These are phyloP conservation scores for Olyra latifolia DNA, from an alignment of 176 grass and related monocot species.

Conservation along the genomic window DNA sequence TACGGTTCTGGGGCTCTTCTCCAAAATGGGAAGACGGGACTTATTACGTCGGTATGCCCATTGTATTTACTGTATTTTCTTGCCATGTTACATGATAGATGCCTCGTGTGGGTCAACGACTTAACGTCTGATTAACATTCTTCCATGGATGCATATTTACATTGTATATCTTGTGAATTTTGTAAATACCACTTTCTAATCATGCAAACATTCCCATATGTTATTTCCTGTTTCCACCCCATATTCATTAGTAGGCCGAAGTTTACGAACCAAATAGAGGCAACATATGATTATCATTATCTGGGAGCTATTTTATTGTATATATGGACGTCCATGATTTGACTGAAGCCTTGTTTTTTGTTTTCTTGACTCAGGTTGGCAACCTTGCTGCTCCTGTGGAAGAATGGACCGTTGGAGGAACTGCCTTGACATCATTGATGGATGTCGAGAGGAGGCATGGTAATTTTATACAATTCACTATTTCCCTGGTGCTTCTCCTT, in stretches of 20 bases:
- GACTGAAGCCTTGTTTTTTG: not conserved
- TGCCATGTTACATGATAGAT: conserved; percentile 13
- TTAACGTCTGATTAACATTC: not conserved
- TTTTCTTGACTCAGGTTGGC: conserved; percentile 53
- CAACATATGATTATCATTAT: not conserved
- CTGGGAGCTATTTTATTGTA: not conserved
- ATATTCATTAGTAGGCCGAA: conserved; percentile 1
- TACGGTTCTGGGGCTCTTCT: conserved; percentile 87
- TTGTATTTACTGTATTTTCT: conserved; percentile 19
- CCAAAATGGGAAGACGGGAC: conserved; percentile 78
- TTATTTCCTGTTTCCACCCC: not conserved
- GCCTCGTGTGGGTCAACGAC: not conserved
- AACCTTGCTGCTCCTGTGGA: conserved; percentile 87
- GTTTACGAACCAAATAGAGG: not conserved
- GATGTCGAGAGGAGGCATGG: conserved; percentile 98
- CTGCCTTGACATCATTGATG: conserved; percentile 93
- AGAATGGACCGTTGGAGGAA: conserved; percentile 98
- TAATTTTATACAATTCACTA: conserved; percentile 43
- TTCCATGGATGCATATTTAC: not conserved
- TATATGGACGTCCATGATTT: conserved; percentile 13
- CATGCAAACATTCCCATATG: not conserved
- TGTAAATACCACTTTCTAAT: not conserved
- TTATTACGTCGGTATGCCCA: conserved; percentile 80
- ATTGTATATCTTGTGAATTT: not conserved
- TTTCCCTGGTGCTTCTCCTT: not conserved